Evolutionary conservation across 2,329 filamentous ascomycete species (phyloP).

Genomic region (Fusarium sp.): DNA sequence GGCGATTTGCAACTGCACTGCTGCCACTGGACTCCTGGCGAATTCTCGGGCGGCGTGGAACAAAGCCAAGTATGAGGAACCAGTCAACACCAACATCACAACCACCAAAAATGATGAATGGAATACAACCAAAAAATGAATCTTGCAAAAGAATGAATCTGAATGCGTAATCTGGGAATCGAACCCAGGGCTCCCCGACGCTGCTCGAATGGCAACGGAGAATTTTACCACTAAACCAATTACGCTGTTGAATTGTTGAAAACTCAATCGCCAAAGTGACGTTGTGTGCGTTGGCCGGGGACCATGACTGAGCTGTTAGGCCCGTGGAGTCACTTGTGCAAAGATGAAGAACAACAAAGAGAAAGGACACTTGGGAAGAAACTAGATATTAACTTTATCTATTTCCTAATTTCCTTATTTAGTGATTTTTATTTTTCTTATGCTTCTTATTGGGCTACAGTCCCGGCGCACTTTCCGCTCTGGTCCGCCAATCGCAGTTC

Average conservation of each 20-base stretch:
- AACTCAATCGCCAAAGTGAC: accelerated
- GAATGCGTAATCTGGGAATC: conserved; percentile 23
- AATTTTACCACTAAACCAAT: conserved; percentile 30
- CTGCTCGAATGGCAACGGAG: conserved; percentile 21
- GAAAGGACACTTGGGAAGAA: not conserved
- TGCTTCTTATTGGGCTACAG: not conserved
- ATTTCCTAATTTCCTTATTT: not conserved
- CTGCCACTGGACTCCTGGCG: not conserved
- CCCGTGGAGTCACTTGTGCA: not conserved
- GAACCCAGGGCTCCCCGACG: conserved; percentile 21
- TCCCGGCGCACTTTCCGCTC: not conserved
- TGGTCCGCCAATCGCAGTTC: not conserved
- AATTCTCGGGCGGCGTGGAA: not conserved
- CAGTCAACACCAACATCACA: not conserved
- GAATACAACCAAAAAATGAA: not conserved
- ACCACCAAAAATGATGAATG: not conserved
- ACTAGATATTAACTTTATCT: no score
- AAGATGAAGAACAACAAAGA: not conserved
- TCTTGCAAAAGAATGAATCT: accelerated
- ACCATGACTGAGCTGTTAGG: not conserved
- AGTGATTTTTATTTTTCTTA: not conserved
- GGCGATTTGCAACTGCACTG: not conserved
- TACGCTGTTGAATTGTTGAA: not conserved
- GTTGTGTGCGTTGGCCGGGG: accelerated
- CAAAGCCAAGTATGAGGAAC: no score